Percentiles rank a stretch among this genome's conserved stretches.
These are phyloP conservation scores for Cyberlindnera xishuangbannaensis DNA, from an alignment of 805 yeast genomes.

Conservation along the genomic window DNA sequence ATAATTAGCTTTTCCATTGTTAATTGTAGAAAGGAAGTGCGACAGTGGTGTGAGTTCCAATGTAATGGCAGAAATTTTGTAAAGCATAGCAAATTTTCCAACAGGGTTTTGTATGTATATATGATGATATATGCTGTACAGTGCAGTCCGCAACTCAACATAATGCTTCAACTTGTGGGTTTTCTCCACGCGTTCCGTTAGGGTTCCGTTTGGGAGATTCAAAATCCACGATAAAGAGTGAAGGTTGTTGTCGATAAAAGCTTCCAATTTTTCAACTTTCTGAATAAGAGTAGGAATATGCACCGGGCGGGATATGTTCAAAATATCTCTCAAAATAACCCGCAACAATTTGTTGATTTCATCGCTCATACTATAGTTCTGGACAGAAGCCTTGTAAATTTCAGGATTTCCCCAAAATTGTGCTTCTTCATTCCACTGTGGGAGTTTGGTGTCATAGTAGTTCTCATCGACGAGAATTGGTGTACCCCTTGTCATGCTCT, in stretches of 20 bases:
- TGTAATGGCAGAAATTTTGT: slow-evolving; percentile 15
- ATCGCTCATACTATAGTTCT: slow-evolving; percentile 26
- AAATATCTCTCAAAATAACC: slow-evolving; percentile 31
- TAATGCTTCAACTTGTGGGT: slow-evolving; percentile 24
- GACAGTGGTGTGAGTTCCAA: slow-evolving; percentile 23
- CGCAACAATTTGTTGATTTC: slow-evolving; percentile 28
- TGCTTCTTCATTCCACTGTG: slow-evolving; percentile 29
- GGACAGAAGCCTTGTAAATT: slow-evolving; percentile 37
- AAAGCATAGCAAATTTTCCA: slow-evolving; percentile 6
- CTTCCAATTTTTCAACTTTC: slow-evolving; percentile 33
- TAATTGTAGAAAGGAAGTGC: slow-evolving; percentile 19
- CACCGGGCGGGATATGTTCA: slow-evolving; percentile 36
- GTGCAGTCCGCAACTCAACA: slow-evolving; percentile 23
- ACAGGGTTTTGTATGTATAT: slow-evolving; percentile 19
- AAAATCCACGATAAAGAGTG: slow-evolving; percentile 27
- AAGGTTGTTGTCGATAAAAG: slow-evolving; percentile 25
- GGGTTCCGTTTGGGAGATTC: slow-evolving; percentile 16
- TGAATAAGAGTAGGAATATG: slow-evolving; percentile 33
- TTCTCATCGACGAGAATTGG: slow-evolving; percentile 35
- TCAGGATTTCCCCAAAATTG: slow-evolving; percentile 33
- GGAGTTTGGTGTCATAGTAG: slow-evolving; percentile 47
- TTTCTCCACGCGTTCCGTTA: slow-evolving; percentile 20
- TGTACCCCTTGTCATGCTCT: slow-evolving; percentile 43
- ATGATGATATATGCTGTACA: slow-evolving; percentile 23
- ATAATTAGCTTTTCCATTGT: slow-evolving; percentile 22